Percentiles rank a stretch among this genome's conserved stretches.
Evolutionary conservation across 495 filamentous ascomycete genomes (phyloP).

Genomic region (Penicillium tannophilum): DNA sequence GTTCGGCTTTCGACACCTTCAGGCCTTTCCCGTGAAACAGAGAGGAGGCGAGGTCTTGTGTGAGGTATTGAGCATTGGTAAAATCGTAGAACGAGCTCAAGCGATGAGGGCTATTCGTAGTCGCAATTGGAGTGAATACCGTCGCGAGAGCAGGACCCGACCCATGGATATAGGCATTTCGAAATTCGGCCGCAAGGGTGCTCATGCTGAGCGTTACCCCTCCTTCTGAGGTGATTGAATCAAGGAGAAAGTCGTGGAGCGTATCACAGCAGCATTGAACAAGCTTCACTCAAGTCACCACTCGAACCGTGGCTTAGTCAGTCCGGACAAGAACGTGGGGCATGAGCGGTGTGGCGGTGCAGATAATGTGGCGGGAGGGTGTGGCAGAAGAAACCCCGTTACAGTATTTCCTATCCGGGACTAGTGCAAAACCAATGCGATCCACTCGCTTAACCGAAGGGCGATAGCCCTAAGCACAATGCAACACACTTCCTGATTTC

Average conservation of each 20-base stretch:
- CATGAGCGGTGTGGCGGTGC: constrained; percentile 17
- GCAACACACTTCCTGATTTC: constrained; percentile 52
- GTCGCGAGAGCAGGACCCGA: constrained; percentile 68
- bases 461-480: constrained; percentile 51
- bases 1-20: constrained; percentile 62
- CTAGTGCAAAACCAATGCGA: constrained; percentile 29
- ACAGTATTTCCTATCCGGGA: constrained; percentile 19
- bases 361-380: constrained; percentile 11
- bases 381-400: constrained; percentile 15
- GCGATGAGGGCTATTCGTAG: constrained; percentile 56
- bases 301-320: not conserved
- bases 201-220: constrained; percentile 54
- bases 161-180: constrained; percentile 51
- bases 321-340: not conserved
- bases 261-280: not conserved
- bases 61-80: constrained; percentile 59
- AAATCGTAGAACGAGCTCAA: constrained; percentile 62
- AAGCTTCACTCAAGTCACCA: not conserved
- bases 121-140: constrained; percentile 67
- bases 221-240: not conserved
- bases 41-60: constrained; percentile 61
- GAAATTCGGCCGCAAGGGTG: constrained; percentile 61
- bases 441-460: constrained; percentile 52
- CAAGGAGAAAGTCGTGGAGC: not conserved
- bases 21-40: constrained; percentile 59